These are phyloP conservation scores for Solanum chmielewskii DNA, from an alignment of 257 asterid genomes.

Conservation along the genomic window DNA sequence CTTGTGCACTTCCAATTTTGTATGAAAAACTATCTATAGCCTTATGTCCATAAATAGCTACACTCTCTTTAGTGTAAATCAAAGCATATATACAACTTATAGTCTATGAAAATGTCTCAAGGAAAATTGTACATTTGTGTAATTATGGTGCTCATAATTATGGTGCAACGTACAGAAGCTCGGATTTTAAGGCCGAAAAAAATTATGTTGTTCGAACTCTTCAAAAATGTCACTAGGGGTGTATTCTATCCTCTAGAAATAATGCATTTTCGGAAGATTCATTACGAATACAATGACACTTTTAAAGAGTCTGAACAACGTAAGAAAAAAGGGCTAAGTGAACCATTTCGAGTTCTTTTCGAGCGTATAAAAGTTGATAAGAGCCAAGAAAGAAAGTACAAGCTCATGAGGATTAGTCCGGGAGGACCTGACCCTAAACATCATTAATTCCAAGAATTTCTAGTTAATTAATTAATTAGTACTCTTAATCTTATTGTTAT, in stretches of 20 bases:
- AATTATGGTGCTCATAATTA: not conserved
- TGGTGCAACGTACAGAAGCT: not conserved
- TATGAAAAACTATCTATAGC: not conserved
- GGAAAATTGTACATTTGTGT: not conserved
- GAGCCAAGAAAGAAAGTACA: not conserved
- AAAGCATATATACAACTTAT: not conserved
- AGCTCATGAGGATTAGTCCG: not conserved
- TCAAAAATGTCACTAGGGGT: fast-evolving
- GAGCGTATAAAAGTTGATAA: not conserved
- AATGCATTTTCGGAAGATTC: not conserved
- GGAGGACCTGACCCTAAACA: slow-evolving; percentile 4
- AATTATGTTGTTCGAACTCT: not conserved
- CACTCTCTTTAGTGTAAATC: not conserved
- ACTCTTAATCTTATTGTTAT: not conserved
- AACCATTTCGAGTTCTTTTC: not conserved
- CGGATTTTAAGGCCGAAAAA: not conserved
- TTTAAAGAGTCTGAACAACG: not conserved
- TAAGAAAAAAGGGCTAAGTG: not conserved
- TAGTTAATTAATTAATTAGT: not conserved
- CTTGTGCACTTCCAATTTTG: not conserved
- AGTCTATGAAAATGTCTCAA: not conserved
- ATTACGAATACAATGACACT: not conserved
- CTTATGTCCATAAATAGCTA: not conserved
- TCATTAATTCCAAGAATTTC: not conserved
- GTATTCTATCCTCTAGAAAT: not conserved